These are phyloP conservation scores for Podila clonocystis DNA, from an alignment of 192 early-diverging fungal species.

Conservation along the genomic window DNA sequence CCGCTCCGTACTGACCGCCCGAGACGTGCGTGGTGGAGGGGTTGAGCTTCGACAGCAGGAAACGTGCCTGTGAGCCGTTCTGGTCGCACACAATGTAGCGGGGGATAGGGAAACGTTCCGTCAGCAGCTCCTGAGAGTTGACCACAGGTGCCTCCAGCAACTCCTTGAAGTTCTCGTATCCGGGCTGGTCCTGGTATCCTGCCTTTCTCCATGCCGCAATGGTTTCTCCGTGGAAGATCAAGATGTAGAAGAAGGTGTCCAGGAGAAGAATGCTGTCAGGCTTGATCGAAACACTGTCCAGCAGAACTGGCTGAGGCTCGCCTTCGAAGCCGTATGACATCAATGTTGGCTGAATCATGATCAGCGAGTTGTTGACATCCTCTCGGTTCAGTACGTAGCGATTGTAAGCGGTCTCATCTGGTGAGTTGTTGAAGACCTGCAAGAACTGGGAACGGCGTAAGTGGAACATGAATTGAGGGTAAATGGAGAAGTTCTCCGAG, in stretches of 20 bases:
- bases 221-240: slow-evolving; percentile 99
- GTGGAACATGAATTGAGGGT: slow-evolving; percentile 99
- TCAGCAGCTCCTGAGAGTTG: slow-evolving; percentile 92
- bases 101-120: slow-evolving; percentile 96
- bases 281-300: slow-evolving; percentile 99
- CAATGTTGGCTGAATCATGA: slow-evolving; percentile 99
- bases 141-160: slow-evolving; percentile 89
- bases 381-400: slow-evolving; percentile 93
- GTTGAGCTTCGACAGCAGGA: slow-evolving; percentile 97
- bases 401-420: slow-evolving; percentile 96
- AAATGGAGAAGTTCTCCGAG: slow-evolving; percentile 94
- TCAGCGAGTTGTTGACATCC: slow-evolving; percentile 96
- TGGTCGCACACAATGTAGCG: slow-evolving; percentile 98
- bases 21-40: slow-evolving; percentile 95
- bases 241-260: slow-evolving; percentile 99
- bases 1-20: slow-evolving; percentile 70
- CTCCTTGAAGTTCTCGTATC: slow-evolving; percentile 94
- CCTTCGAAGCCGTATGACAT: slow-evolving; percentile 92
- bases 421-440: slow-evolving; percentile 99
- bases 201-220: slow-evolving; percentile 97
- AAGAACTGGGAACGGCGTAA: slow-evolving; percentile 96
- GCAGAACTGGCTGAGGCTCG: slow-evolving; percentile 87
- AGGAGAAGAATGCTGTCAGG: slow-evolving; percentile 91
- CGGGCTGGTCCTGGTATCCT: slow-evolving; percentile 93
- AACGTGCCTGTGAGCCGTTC: slow-evolving; percentile 96